Base-by-base conservation (phyloP, 2,329 filamentous ascomycete species). In the Tolypocladium ovalisporum region DNA sequence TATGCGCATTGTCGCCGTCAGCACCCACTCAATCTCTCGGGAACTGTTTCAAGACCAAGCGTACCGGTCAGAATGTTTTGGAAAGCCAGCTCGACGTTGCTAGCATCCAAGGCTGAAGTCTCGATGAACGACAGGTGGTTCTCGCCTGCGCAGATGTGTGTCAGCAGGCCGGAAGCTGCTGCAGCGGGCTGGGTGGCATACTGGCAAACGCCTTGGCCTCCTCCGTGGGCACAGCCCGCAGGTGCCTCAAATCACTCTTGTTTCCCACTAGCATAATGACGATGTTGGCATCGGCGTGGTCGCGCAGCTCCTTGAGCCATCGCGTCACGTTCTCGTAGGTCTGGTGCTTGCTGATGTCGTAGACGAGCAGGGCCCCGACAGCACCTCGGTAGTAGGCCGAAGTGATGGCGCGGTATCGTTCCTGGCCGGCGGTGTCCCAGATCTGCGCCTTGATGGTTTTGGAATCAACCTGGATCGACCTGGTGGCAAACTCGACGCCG, bases 401-500 rank as follows among this genome's bases (percentile, higher is more conserved):
- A 67, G 94, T 99, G 75, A 99, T 99, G 73, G 94, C 94, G 73
- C 95, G 90, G 81, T 97, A 99, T 74, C 94, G 88, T 79, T 99
- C 94, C 80, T 99, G 94, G 66, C 94, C 94, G 65, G 94, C 94
- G 59, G 94, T 99, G 80, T 99, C 94, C 94, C 95, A 99, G 70
- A 99, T 99, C 81, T 99, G 94, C 67, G 94, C 94, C 83, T 99
- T 99, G 86, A 99, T 99, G 63, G 94, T 99, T 84, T 99, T 99
- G 71, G 89, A 89, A 77, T 99, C 94, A 70, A 99, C 94, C 78
- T 97, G 93, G 73, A 99, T 99, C 66, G 91, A 97, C 63, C 94
- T 87, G 67, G 94, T 99, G 68, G 95, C 94, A 74, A 99, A 99
- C 79, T 99, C 94, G 75, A 99, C 94, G 69, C 94, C 94, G 78